Conservation (phyloP, 78 protist species). For the Goniomonas avonlea region DNA sequence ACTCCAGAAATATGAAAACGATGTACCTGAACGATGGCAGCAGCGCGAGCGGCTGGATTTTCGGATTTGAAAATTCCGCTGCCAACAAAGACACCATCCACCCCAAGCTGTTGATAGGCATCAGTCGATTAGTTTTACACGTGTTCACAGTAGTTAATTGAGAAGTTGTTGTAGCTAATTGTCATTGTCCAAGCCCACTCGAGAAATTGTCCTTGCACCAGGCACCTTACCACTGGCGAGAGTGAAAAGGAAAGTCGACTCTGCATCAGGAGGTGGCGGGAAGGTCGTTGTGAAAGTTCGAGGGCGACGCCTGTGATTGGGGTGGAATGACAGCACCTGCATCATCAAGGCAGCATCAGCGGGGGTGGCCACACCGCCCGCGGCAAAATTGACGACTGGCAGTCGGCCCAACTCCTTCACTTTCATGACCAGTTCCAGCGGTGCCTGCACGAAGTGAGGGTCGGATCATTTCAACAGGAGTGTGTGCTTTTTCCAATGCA, state of each 20-base stretch:
- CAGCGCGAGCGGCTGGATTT: slow-evolving; percentile 80
- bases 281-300: too few species aligned
- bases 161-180: background rate
- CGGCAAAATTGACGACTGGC: slow-evolving; percentile 94
- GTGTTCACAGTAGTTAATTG: background rate
- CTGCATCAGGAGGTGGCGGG: background rate
- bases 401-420: slow-evolving; percentile 72
- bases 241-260: background rate
- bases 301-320: too few species aligned
- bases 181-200: too few species aligned
- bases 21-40: slow-evolving; percentile 69
- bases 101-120: background rate
- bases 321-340: slow-evolving; percentile 72
- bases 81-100: slow-evolving; percentile 92
- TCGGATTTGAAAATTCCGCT: slow-evolving; percentile 87
- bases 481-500: too few species aligned
- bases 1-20: background rate
- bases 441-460: slow-evolving; percentile 54
- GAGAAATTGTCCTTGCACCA: too few species aligned
- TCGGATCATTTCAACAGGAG: too few species aligned
- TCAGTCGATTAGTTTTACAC: background rate
- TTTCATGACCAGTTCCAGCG: slow-evolving; percentile 65
- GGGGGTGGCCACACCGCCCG: slow-evolving; percentile 95
- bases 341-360: slow-evolving; percentile 93
- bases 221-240: background rate